A percentile compares a stretch with the other conserved stretches of the same genome.
These are phyloP conservation scores for Ogataea allantospora DNA, from an alignment of 805 yeast genomes.

Conservation along the genomic window DNA sequence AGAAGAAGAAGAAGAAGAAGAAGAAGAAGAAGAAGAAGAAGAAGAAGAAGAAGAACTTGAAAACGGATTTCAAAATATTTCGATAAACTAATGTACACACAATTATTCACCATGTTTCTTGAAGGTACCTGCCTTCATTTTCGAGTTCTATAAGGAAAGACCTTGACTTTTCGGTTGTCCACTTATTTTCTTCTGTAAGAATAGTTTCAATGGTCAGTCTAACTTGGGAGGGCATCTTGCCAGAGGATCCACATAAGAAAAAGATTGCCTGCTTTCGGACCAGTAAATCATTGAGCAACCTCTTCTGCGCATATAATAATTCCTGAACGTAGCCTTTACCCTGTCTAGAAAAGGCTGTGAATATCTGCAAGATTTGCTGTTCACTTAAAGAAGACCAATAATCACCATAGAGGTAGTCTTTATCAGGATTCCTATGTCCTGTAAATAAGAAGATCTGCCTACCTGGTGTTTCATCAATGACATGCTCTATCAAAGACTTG, in stretches of 20 bases:
- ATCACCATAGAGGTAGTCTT: constrained; percentile 66
- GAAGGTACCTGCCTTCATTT: constrained; percentile 62
- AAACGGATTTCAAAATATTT: background rate
- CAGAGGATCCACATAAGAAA: constrained; percentile 90
- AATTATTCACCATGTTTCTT: constrained; percentile 75
- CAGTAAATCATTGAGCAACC: constrained; percentile 50
- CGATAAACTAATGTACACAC: background rate
- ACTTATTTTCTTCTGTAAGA: constrained; percentile 44
- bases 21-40: constrained; percentile 7
- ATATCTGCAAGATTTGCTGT: constrained; percentile 39
- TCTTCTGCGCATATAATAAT: constrained; percentile 50
- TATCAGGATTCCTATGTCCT: constrained; percentile 67
- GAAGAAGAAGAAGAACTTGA: constrained; percentile 7
- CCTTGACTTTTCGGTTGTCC: constrained; percentile 45
- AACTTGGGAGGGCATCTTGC: constrained; percentile 84
- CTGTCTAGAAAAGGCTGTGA: constrained; percentile 51
- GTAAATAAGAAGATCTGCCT: constrained; percentile 55
- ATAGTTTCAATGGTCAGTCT: constrained; percentile 73
- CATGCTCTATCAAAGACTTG: constrained; percentile 59
- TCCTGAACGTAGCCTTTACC: constrained; percentile 75
- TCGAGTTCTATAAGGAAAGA: constrained; percentile 60
- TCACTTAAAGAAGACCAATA: constrained; percentile 44
- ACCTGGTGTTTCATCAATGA: constrained; percentile 17
- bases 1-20: constrained; percentile 26
- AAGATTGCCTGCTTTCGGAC: constrained; percentile 56